Evolutionary conservation across 768 basidiomycete species (phyloP).

Genomic region (Lyophyllum semitale): DNA sequence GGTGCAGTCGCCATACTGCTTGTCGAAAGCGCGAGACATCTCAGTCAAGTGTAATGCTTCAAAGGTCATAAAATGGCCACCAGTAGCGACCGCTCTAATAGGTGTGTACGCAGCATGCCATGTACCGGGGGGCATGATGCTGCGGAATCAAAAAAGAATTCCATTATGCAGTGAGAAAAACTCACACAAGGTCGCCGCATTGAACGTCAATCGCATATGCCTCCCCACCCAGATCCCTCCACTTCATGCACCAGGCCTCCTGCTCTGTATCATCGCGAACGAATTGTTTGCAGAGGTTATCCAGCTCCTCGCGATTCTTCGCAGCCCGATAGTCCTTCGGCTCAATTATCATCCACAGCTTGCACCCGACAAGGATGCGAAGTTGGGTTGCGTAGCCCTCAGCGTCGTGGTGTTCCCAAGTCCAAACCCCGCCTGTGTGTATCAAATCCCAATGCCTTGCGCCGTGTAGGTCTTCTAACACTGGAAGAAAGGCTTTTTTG

Average conservation of each 20-base stretch:
- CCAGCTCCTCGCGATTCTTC: neutral
- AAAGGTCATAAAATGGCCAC: constrained; percentile 11
- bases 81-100: constrained; percentile 1
- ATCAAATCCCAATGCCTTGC: neutral
- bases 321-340: neutral
- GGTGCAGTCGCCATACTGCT: neutral
- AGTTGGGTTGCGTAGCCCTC: constrained; percentile 9
- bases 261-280: neutral
- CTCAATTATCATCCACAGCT: constrained; percentile 8
- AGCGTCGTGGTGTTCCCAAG: constrained; percentile 13
- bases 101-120: constrained; percentile 16
- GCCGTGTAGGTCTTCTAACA: neutral
- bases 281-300: neutral
- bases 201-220: neutral
- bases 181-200: neutral
- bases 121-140: constrained; percentile 10
- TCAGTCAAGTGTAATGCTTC: constrained; percentile 16
- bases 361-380: constrained; percentile 1
- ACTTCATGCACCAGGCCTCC: neutral
- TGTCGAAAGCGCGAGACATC: neutral
- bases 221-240: neutral
- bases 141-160: neutral
- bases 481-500: too few species aligned
- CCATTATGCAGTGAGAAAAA: neutral
- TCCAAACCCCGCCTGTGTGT: constrained; percentile 5